Base-by-base conservation (phyloP, 2,329 filamentous ascomycete genomes). In the Aspergillus ustus region DNA sequence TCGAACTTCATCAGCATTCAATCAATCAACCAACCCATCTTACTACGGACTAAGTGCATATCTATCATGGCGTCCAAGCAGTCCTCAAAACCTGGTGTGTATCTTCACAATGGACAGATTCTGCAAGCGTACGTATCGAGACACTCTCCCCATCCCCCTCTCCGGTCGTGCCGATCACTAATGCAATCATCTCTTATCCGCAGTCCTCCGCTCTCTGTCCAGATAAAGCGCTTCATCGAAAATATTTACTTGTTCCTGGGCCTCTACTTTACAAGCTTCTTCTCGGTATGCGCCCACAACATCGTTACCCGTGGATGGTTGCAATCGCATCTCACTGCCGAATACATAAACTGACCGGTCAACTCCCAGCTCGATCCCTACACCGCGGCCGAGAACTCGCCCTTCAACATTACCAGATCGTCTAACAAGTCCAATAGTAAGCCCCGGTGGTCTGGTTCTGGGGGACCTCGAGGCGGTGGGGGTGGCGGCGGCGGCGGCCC, bases 221-320 rank as follows among this genome's bases (percentile, higher is more conserved):
- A 80, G 52, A 54, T 80, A 60, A 70, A 69, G 52, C 77, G 76
- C 64, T 75, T 80, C 69, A 59, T 79, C 61, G 73, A 81, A 52
- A 72, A 69, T 57, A 60, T 79, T 54, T 83, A 83, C 66, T 69
- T 78, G 63, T 82, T 83, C 66, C 48, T 84, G 5, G 82, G 81
- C 6, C 71, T 84, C 25, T 84, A 84, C 61, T 66, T 83, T 29
- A 79, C 80, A 46, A 81, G 78, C 46, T 72, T 84, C 9, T 81
- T 83, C 63, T 78, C 81, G 56, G 80, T 82, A 76, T 34, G 77
- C 71, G 8, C 28, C 34, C 17, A 6, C 29, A n/a, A 8, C 6
- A 45, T n/a, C 37, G 29, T 49, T 17, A 56, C 15, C 17, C 52
- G 17, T 46, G 34, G 13, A 19, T 25, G 4, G 43, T 34, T 17